These are phyloP conservation scores for Fusarium sp. DNA, from an alignment of 2,329 filamentous ascomycete species.

Conservation along the genomic window DNA sequence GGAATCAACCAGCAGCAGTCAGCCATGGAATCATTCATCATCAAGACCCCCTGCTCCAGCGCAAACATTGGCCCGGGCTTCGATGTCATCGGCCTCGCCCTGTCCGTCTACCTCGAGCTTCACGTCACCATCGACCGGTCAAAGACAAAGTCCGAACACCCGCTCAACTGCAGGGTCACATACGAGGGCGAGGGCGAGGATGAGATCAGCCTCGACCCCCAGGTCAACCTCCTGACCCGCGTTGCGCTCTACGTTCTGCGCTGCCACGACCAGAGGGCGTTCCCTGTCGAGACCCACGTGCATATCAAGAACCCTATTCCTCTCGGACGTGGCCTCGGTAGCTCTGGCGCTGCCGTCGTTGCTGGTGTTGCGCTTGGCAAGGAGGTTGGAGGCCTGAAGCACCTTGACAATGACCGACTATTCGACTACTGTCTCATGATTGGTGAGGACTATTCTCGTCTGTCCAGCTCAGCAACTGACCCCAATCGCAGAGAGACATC, in stretches of 20 bases:
- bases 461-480: constrained; percentile 21
- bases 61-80: constrained; percentile 98
- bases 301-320: constrained; percentile 97
- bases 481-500: constrained; percentile 74
- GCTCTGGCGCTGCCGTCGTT: constrained; percentile 93
- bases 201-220: constrained; percentile 84
- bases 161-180: constrained; percentile 87
- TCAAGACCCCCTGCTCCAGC: constrained; percentile 90
- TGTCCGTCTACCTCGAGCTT: constrained; percentile 94
- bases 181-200: constrained; percentile 87
- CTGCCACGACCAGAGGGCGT: constrained; percentile 87
- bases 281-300: constrained; percentile 87
- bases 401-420: constrained; percentile 80
- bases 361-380: constrained; percentile 94
- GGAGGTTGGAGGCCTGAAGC: constrained; percentile 81
- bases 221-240: constrained; percentile 91
- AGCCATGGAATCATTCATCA: constrained; percentile 70
- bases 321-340: constrained; percentile 90
- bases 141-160: constrained; percentile 63
- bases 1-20: constrained; percentile 38
- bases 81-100: constrained; percentile 94
- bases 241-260: constrained; percentile 94
- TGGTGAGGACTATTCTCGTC: constrained; percentile 60
- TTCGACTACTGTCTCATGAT: constrained; percentile 99
- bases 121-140: constrained; percentile 78